Conservation (phyloP, 257 asterid species). For the Knoxia roxburghii region DNA sequence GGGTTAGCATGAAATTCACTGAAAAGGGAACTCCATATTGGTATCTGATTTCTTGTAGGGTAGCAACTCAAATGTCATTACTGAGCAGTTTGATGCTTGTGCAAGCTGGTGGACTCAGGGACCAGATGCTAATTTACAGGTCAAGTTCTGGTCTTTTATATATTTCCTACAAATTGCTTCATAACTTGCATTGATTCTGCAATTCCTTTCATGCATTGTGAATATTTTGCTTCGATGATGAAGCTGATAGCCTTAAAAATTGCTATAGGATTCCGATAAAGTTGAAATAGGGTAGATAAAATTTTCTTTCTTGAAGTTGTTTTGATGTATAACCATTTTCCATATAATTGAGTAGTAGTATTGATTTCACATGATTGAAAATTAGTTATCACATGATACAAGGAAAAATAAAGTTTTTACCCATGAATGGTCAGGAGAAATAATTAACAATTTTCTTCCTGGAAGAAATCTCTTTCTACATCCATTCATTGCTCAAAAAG, state of each 20-base stretch:
- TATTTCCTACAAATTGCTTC: slow-evolving; percentile 11
- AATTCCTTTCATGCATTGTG: not conserved
- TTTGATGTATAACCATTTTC: too few species aligned
- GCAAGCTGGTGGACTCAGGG: slow-evolving; percentile 99
- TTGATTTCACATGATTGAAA: not conserved
- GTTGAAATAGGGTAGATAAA: too few species aligned
- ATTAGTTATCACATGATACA: not conserved
- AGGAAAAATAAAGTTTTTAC: not conserved
- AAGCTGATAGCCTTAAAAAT: not conserved
- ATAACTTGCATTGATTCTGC: not conserved
- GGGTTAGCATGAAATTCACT: not conserved
- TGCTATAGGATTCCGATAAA: too few species aligned
- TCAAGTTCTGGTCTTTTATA: slow-evolving; percentile 36
- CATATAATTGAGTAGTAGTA: not conserved
- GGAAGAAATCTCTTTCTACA: not conserved
- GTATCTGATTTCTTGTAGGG: slow-evolving; percentile 26
- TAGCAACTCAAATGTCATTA: slow-evolving; percentile 41
- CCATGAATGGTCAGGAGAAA: not conserved
- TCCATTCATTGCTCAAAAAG: not conserved
- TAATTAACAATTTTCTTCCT: not conserved
- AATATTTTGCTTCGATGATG: too few species aligned
- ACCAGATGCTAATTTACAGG: slow-evolving; percentile 89
- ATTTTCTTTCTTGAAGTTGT: too few species aligned
- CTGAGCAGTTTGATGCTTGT: slow-evolving; percentile 95
- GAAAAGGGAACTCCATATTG: slow-evolving; percentile 8